These are phyloP conservation scores for Alternaria sp. DNA, from an alignment of 2,329 filamentous ascomycete species.

Conservation along the genomic window DNA sequence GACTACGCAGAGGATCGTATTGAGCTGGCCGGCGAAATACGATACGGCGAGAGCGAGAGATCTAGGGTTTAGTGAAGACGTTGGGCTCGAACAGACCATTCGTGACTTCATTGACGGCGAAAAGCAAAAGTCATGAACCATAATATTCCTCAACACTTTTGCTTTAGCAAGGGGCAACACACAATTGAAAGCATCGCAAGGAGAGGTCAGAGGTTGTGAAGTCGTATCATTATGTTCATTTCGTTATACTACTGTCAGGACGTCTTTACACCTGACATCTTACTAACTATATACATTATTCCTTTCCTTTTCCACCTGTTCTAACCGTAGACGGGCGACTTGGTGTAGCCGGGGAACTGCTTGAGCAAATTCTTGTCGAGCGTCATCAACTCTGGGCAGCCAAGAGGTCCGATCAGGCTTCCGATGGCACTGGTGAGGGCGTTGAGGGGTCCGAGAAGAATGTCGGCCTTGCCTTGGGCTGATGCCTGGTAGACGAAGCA, in stretches of 20 bases:
- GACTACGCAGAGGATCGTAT: constrained; percentile 59
- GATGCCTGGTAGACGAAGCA: constrained; percentile 29
- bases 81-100: constrained; percentile 55
- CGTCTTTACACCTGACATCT: not conserved
- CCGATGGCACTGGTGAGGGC: constrained; percentile 22
- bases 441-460: constrained; percentile 19
- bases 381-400: constrained; percentile 22
- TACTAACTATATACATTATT: not conserved
- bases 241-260: not conserved
- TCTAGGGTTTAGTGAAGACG: constrained; percentile 60
- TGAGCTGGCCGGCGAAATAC: constrained; percentile 63
- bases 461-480: constrained; percentile 29
- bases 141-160: not conserved
- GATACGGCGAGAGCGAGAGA: constrained; percentile 62
- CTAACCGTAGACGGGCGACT: constrained; percentile 23
- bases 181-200: not conserved
- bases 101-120: constrained; percentile 50
- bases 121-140: constrained; percentile 20
- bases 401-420: constrained; percentile 16
- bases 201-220: not conserved
- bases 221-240: not conserved
- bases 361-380: constrained; percentile 22
- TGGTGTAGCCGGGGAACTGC: constrained; percentile 28
- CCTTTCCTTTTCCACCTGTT: not conserved
- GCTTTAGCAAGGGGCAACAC: not conserved